Evolutionary conservation across 768 basidiomycete genomes (phyloP).

Genomic region (Pleurotus djamor): DNA sequence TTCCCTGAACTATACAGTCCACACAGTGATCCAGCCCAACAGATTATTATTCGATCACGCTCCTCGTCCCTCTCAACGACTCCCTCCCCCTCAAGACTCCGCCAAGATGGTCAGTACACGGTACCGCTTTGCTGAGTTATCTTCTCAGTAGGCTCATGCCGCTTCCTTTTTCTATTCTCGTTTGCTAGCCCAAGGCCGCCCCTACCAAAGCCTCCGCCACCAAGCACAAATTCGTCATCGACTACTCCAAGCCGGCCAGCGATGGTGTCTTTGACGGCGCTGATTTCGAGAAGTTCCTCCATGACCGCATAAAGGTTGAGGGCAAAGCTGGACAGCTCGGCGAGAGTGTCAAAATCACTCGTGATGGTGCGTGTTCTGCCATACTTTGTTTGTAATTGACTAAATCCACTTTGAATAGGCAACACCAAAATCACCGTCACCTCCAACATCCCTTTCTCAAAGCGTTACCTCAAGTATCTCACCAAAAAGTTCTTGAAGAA

Average conservation of each 20-base stretch:
- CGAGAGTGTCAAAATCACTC: slow-evolving; percentile 82
- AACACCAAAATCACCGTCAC: slow-evolving; percentile 83
- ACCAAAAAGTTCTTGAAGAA: slow-evolving; percentile 99
- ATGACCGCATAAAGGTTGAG: slow-evolving; percentile 93
- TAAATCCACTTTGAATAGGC: slow-evolving; percentile 34
- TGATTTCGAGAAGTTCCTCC: slow-evolving; percentile 81
- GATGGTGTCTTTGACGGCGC: slow-evolving; percentile 60
- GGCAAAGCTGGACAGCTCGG: slow-evolving; percentile 91
- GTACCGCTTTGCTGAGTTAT: slow-evolving; percentile 84
- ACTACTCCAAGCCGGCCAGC: slow-evolving; percentile 78
- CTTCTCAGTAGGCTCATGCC: slow-evolving; percentile 90
- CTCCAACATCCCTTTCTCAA: slow-evolving; percentile 89
- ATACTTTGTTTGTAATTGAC: not conserved
- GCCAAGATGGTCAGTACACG: slow-evolving; percentile 72
- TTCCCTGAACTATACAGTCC: slow-evolving; percentile 52
- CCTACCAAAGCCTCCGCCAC: slow-evolving; percentile 47
- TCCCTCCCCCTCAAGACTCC: slow-evolving; percentile 23
- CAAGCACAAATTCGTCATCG: slow-evolving; percentile 81
- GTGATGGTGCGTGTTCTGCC: slow-evolving; percentile 66
- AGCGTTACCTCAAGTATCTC: slow-evolving; percentile 97
- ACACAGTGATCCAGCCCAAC: slow-evolving; percentile 1
- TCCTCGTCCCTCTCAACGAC: slow-evolving; percentile 5
- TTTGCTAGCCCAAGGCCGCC: slow-evolving; percentile 57
- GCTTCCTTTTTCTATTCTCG: slow-evolving; percentile 26
- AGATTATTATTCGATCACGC: slow-evolving; percentile 2